Evolutionary conservation across 768 basidiomycete genomes (phyloP), one percentile per base, ranked within the genome.

Genomic region (Pleurotus ostreatus): DNA sequence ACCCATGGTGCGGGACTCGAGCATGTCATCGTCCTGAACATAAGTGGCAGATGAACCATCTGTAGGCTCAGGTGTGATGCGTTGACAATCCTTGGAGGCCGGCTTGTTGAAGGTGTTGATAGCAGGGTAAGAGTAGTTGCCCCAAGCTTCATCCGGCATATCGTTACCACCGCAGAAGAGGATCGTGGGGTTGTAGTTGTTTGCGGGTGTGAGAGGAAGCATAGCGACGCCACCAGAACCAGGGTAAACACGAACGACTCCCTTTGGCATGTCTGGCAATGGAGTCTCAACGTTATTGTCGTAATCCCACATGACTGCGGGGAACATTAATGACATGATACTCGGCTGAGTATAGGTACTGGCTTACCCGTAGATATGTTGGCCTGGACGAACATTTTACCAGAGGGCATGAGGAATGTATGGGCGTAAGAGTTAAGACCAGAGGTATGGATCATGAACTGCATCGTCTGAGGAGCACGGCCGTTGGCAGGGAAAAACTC

Each of bases 101-200:
- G 87, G 86, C 60, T 83, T 78, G 2, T 78, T 71, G 83, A 83
- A 91, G 0, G 88, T 89, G 70, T 94, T 82, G 68, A 83, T 82
- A 58, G 74, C 79, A 5, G 92, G 89, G 67, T 72, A 81, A 1
- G 84, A 76, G 65, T 92, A 94, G 68, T 92, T 81, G 51, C 93
- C 93, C 74, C 86, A 96, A 44, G 74, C 75, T 8, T 78, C 74
- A 13, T 84, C 85, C 3, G 85, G 75, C 81, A 96, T 87, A 67
- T 88, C 78, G 5, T 83, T 82, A 25, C 96, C 96, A 51, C 96
- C 96, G 61, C 96, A 98, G 71, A 98, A 95, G 41, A 98, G 65
- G 43, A 97, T 68, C 0, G 92, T 92, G 0, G 89, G 91, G 0
- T 78, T 82, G 68, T 91, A 98, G 66, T 91, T 88, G 73, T 96